Evolutionary conservation across 176 grass and related monocot genomes (phyloP).

Genomic region (Musa troglodytarum): DNA sequence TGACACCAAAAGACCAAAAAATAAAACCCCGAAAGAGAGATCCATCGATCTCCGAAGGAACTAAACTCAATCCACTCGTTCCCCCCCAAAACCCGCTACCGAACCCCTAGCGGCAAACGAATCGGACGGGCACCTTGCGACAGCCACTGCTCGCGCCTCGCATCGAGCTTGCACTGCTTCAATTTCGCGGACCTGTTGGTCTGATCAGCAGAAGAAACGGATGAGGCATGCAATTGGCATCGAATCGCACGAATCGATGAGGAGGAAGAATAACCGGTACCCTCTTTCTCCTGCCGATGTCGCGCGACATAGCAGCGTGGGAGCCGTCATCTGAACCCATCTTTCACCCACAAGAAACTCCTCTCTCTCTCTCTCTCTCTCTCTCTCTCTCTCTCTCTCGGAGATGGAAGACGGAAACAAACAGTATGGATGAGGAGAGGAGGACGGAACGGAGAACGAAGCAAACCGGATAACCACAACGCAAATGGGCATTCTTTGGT

Average conservation of each 20-base stretch:
- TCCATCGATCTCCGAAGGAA: not conserved
- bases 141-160: slow-evolving; percentile 92
- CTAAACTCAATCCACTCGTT: not conserved
- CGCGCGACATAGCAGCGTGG: slow-evolving; percentile 29
- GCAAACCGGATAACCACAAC: slow-evolving; percentile 3
- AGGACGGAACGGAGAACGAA: not conserved
- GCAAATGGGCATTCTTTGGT: not conserved
- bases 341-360: no score
- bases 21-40: not conserved
- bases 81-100: not conserved
- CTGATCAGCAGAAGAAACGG: slow-evolving; percentile 25
- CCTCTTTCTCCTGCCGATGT: slow-evolving; percentile 79
- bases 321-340: slow-evolving; percentile 43
- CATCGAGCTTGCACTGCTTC: slow-evolving; percentile 95
- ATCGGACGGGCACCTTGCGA: slow-evolving; percentile 60
- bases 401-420: not conserved
- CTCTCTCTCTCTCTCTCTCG: not conserved
- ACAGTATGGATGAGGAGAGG: not conserved
- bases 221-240: slow-evolving; percentile 27
- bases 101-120: not conserved
- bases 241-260: slow-evolving; percentile 1
- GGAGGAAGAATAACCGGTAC: slow-evolving; percentile 6
- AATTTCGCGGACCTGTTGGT: slow-evolving; percentile 77
- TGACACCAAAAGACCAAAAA: not conserved
- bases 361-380: not conserved